Base-by-base conservation (phyloP, 805 yeast species). In the Saccharomycopsis sp. region DNA sequence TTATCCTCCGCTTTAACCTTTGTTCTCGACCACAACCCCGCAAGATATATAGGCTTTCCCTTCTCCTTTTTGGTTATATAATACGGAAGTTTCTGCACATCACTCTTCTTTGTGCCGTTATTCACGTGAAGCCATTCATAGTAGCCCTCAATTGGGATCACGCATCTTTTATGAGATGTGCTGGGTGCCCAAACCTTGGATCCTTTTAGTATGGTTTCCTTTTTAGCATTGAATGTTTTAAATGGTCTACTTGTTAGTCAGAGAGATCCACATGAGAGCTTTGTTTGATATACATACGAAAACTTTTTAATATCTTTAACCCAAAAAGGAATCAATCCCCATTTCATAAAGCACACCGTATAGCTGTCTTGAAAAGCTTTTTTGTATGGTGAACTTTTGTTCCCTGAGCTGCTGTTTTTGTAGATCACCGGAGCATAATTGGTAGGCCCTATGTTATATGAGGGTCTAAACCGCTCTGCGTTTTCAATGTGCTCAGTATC, bases 271-370 rank as follows among this genome's bases (percentile, higher is more conserved):
- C 52, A 15, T 40, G 24, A 44, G 20, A 24, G n/a, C n/a, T 29
- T 29, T 29, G 37, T 29, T 29, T 7, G 37, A 29, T 29, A 29
- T 50, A 50, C 57, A 41, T 23, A 57, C 53, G 60, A 61, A 51
- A 66, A 65, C 34, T 71, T 72, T 16, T 69, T 65, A 2, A 70
- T 63, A 21, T 74, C 74, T 48, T 73, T 73, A 0, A 82, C 75
- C 89, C 90, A 87, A 7, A 68, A 65, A 0, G 97, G 96, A 0
- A 88, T 77, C 41, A 90, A 71, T 0, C 96, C 94, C 88, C 96
- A 91, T 52, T 78, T 79, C 94, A 89, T 88, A 50, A 78, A 76
- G 57, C 79, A 72, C 2, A 80, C 37, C 1, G 66, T 59, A 44
- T 63, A 66, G 50, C 44, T 56, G 65, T 72, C 52, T 5, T 61